Conservation (phyloP, 148 eudicot genomes). For the Limonium bicolor region DNA sequence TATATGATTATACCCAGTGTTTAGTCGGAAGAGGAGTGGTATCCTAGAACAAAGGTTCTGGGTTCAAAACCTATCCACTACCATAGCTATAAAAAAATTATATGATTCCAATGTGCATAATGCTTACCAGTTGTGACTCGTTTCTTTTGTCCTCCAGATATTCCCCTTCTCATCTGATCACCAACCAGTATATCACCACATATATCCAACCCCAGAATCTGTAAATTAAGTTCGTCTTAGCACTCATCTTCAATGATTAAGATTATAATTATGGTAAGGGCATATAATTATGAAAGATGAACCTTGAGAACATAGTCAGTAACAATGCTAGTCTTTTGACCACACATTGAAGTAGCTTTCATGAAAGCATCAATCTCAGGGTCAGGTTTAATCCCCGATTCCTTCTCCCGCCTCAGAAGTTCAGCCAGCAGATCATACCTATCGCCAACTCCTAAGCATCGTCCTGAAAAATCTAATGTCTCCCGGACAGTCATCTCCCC, state of each 20-base stretch:
- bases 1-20: too few species aligned
- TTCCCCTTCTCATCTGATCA: constrained; percentile 72
- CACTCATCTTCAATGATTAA: too few species aligned
- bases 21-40: too few species aligned
- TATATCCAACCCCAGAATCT: constrained; percentile 57
- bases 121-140: constrained; percentile 69
- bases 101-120: too few species aligned
- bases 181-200: constrained; percentile 67
- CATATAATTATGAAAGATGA: not conserved
- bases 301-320: constrained; percentile 85
- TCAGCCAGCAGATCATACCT: constrained; percentile 46
- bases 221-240: constrained; percentile 4
- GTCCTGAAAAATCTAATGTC: constrained; percentile 60
- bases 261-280: too few species aligned
- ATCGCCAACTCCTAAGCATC: constrained; percentile 70
- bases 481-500: constrained; percentile 90
- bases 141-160: constrained; percentile 91
- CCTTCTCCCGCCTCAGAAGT: constrained; percentile 44
- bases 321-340: constrained; percentile 43
- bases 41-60: too few species aligned
- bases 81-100: too few species aligned
- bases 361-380: constrained; percentile 68
- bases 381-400: constrained; percentile 59
- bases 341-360: constrained; percentile 52
- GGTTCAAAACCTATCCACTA: too few species aligned